These are phyloP conservation scores for Aspergillus aculeatus DNA, from an alignment of 2,329 filamentous ascomycete genomes.

Conservation along the genomic window DNA sequence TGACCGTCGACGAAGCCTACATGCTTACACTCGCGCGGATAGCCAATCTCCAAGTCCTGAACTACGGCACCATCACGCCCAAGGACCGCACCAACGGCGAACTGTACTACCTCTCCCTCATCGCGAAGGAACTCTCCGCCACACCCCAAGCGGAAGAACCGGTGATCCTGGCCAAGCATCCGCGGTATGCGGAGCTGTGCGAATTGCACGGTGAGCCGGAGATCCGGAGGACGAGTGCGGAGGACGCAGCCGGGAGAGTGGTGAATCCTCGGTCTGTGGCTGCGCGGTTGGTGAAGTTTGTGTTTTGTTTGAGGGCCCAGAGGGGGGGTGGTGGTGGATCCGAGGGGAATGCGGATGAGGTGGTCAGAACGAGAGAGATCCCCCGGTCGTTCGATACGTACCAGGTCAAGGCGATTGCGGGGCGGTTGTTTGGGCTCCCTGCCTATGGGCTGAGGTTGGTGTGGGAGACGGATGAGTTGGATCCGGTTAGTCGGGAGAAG, in stretches of 20 bases:
- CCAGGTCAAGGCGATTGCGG: conserved; percentile 73
- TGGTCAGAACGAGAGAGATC: conserved; percentile 53
- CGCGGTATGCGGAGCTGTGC: conserved; percentile 72
- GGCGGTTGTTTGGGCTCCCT: conserved; percentile 63
- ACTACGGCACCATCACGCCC: conserved; percentile 59
- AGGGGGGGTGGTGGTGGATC: neutral
- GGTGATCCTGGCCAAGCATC: conserved; percentile 63
- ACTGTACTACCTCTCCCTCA: conserved; percentile 85
- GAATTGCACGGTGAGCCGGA: conserved; percentile 70
- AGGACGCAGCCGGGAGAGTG: conserved; percentile 17
- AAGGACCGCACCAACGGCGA: conserved; percentile 85
- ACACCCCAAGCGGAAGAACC: conserved; percentile 43
- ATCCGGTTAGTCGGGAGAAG: conserved; percentile 67
- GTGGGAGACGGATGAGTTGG: conserved; percentile 91
- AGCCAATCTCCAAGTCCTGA: conserved; percentile 62
- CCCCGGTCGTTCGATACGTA: conserved; percentile 80
- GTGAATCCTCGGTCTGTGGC: conserved; percentile 79
- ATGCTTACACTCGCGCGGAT: conserved; percentile 84
- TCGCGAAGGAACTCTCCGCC: conserved; percentile 68
- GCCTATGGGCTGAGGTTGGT: conserved; percentile 67
- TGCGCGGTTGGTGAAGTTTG: conserved; percentile 66
- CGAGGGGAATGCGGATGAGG: conserved; percentile 18
- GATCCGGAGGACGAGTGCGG: conserved; percentile 55
- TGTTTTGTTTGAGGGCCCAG: conserved; percentile 53
- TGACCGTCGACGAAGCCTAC: conserved; percentile 72